These are phyloP conservation scores for Chromosphaera perkinsii DNA, from an alignment of 208 protist genomes.

Conservation along the genomic window DNA sequence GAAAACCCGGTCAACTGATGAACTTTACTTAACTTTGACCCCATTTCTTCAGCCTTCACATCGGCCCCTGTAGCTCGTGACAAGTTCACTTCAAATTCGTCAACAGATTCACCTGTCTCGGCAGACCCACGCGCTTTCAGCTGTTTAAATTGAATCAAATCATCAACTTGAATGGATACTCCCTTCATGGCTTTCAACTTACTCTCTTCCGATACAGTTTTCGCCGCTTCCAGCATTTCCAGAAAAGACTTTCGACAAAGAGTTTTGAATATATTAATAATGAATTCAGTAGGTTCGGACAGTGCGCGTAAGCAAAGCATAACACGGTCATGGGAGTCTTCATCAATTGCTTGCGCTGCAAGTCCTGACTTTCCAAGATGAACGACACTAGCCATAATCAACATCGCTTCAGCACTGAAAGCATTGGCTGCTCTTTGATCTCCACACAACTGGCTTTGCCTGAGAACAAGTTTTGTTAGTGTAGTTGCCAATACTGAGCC, in stretches of 20 bases:
- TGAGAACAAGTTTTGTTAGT: slow-evolving; percentile 85
- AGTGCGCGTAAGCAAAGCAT: slow-evolving; percentile 62
- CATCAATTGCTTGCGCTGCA: slow-evolving; percentile 42
- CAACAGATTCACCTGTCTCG: background rate
- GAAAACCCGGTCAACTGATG: slow-evolving; percentile 86
- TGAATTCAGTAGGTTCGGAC: slow-evolving; percentile 16
- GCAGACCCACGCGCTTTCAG: slow-evolving; percentile 24
- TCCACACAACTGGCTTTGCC: background rate
- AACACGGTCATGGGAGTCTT: slow-evolving; percentile 81
- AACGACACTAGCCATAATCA: slow-evolving; percentile 45
- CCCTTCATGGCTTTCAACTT: no score
- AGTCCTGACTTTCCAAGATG: slow-evolving; percentile 41
- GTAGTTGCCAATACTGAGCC: slow-evolving; percentile 73
- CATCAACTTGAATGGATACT: slow-evolving; percentile 50
- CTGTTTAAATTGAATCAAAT: slow-evolving; percentile 60
- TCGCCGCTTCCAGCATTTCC: slow-evolving; percentile 41
- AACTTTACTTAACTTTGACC: background rate
- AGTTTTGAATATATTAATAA: slow-evolving; percentile 44
- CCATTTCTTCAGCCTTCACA: background rate
- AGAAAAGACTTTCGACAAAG: slow-evolving; percentile 68
- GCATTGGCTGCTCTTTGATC: background rate
- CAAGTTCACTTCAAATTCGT: slow-evolving; percentile 19
- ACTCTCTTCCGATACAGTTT: no score
- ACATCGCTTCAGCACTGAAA: slow-evolving; percentile 33
- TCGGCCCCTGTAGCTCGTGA: slow-evolving; percentile 10